Evolutionary conservation across 2,329 filamentous ascomycete genomes (phyloP).

Genomic region (Arachnomyces sp.): DNA sequence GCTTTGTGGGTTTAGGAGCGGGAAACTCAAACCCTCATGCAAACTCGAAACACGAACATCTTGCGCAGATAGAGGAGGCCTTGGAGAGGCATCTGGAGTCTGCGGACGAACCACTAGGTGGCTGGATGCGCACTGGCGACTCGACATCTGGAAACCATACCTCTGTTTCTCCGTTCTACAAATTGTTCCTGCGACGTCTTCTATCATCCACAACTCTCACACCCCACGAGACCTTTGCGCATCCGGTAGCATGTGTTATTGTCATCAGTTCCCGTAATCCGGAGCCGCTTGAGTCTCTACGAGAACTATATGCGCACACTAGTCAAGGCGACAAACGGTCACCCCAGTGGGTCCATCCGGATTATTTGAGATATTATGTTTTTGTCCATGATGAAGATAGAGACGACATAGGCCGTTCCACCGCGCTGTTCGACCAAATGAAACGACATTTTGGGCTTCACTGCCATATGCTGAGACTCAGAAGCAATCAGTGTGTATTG

Average conservation of each 20-base stretch:
- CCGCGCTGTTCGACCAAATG: conserved; percentile 93
- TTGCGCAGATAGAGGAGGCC: conserved; percentile 66
- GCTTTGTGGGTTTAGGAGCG: conserved; percentile 66
- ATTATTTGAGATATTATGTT: conserved; percentile 93
- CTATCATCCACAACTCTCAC: conserved; percentile 71
- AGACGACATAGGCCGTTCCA: conserved; percentile 85
- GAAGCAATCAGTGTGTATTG: conserved; percentile 75
- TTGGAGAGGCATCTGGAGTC: conserved; percentile 72
- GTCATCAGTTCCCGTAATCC: conserved; percentile 85
- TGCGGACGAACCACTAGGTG: conserved; percentile 51
- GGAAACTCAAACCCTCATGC: conserved; percentile 31
- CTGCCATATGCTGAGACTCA: conserved; percentile 80
- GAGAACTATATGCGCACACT: conserved; percentile 77
- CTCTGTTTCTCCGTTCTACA: conserved; percentile 69
- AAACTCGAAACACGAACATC: conserved; percentile 27
- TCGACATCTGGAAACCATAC: conserved; percentile 17
- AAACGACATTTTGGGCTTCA: conserved; percentile 96
- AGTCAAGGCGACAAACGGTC: conserved; percentile 65
- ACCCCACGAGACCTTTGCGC: conserved; percentile 86
- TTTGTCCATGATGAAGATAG: conserved; percentile 93
- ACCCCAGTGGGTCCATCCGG: conserved; percentile 80
- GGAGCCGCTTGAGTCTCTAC: conserved; percentile 76
- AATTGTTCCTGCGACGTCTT: conserved; percentile 73
- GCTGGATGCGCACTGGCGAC: conserved; percentile 23
- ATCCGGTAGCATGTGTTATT: conserved; percentile 90